phyloP scores from a whole-genome alignment of 345 rosid genomes.

The Kandelia obovata region DNA sequence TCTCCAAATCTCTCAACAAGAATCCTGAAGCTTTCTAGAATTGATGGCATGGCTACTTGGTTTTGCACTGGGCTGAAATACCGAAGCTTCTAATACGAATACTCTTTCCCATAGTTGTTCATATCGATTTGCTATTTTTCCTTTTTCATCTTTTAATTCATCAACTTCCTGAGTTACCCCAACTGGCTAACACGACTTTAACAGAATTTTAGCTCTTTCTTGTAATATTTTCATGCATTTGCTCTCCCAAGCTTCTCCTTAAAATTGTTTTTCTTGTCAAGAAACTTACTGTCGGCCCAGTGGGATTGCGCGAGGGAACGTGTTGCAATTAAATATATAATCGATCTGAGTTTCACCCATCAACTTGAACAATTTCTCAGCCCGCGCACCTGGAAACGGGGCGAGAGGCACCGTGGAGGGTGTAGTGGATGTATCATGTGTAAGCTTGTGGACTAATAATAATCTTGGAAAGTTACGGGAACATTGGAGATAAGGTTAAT shows the following conservation, averaged over 20 bases:
- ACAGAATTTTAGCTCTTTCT: too few relatives aligned
- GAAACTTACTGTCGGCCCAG: too few relatives aligned
- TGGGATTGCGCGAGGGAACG: too few relatives aligned
- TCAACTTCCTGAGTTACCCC: constrained; percentile 1
- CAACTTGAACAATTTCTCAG: too few relatives aligned
- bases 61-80: constrained; percentile 15
- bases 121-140: not conserved
- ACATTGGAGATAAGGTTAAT: not conserved
- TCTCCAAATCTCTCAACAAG: constrained; percentile 60
- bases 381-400: too few relatives aligned
- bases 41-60: constrained; percentile 15
- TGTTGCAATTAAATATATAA: too few relatives aligned
- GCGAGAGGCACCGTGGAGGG: too few relatives aligned
- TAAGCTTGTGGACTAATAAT: not conserved
- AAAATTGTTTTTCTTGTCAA: too few relatives aligned
- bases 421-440: not conserved
- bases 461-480: not conserved
- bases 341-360: too few relatives aligned
- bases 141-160: not conserved
- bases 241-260: too few relatives aligned
- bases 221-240: too few relatives aligned
- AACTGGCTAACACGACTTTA: not conserved
- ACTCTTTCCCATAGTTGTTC: constrained; percentile 3
- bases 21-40: constrained; percentile 33
- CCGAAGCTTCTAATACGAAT: constrained; percentile 28